These are phyloP conservation scores for Candida tibetensis DNA, from an alignment of 805 yeast genomes.

Conservation along the genomic window DNA sequence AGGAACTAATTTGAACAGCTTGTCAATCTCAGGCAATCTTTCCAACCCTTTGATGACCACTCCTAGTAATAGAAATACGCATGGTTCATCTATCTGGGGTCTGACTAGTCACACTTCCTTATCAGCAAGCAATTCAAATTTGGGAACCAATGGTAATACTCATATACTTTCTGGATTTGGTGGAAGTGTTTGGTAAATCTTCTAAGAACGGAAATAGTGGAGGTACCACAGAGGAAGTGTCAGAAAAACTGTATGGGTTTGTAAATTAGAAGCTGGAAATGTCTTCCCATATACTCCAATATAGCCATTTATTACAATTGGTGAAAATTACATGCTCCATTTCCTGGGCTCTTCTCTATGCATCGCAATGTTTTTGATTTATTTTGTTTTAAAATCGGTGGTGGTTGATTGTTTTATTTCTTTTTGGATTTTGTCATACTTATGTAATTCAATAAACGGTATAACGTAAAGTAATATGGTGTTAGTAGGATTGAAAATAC, in stretches of 20 bases:
- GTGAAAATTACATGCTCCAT: neutral
- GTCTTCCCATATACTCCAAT: too few relatives aligned
- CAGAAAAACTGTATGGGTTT: too few relatives aligned
- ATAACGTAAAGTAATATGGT: too few relatives aligned
- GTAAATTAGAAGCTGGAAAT: too few relatives aligned
- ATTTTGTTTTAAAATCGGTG: neutral
- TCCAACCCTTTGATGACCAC: neutral
- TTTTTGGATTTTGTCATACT: neutral
- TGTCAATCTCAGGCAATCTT: conserved; percentile 5
- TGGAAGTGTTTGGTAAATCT: conserved; percentile 18
- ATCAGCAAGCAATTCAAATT: conserved; percentile 5
- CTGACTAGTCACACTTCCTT: conserved; percentile 12
- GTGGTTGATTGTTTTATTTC: conserved; percentile 6
- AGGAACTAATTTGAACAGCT: conserved; percentile 13
- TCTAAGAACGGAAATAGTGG: too few relatives aligned
- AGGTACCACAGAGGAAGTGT: too few relatives aligned
- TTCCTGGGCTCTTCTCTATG: conserved; percentile 1
- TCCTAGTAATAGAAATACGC: neutral
- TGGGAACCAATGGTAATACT: conserved; percentile 5
- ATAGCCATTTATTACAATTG: neutral
- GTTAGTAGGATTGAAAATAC: too few relatives aligned
- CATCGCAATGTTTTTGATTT: conserved; percentile 1
- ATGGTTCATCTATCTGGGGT: conserved; percentile 23
- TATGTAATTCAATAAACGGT: neutral
- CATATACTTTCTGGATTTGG: conserved; percentile 14